Evolutionary conservation across 352 stramenopile species (phyloP).

Genomic region (Plasmopara muralis): DNA sequence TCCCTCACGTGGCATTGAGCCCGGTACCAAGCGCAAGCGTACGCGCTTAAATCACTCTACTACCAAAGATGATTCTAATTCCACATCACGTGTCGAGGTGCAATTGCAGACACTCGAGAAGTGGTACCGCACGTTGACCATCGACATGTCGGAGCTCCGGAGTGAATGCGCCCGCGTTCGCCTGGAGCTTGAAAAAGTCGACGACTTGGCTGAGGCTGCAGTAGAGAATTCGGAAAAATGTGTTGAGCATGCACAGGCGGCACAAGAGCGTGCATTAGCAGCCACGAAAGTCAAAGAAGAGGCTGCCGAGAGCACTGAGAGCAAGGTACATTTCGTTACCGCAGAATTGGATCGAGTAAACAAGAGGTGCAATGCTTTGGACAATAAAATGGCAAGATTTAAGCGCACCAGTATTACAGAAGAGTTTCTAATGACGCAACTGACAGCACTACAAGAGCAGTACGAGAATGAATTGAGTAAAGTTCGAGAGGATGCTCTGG

Average conservation of each 20-base stretch:
- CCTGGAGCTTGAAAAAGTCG: slow-evolving; percentile 35
- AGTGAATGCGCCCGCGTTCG: slow-evolving; percentile 31
- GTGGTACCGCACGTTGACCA: slow-evolving; percentile 25
- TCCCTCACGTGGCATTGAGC: slow-evolving; percentile 6
- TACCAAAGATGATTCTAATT: background rate
- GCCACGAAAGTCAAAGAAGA: slow-evolving; percentile 9
- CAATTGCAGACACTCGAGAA: slow-evolving; percentile 28
- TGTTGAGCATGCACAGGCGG: slow-evolving; percentile 8
- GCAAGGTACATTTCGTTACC: background rate
- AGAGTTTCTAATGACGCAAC: slow-evolving; percentile 47
- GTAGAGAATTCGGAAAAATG: slow-evolving; percentile 29
- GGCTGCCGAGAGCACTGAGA: slow-evolving; percentile 5
- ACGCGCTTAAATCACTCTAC: slow-evolving; percentile 14
- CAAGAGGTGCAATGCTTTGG: slow-evolving; percentile 18
- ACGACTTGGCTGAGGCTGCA: slow-evolving; percentile 28
- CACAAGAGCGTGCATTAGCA: slow-evolving; percentile 5
- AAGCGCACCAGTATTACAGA: slow-evolving; percentile 34
- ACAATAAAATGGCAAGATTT: slow-evolving; percentile 23
- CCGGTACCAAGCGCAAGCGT: slow-evolving; percentile 31
- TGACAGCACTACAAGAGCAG: slow-evolving; percentile 43
- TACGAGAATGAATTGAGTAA: slow-evolving; percentile 35
- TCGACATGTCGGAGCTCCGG: slow-evolving; percentile 29
- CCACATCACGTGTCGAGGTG: background rate
- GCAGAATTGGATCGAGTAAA: slow-evolving; percentile 13
- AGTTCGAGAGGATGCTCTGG: slow-evolving; percentile 22